phyloP scores from a whole-genome alignment of 2,329 filamentous ascomycete species.

The Cladobotryum protrusum region DNA sequence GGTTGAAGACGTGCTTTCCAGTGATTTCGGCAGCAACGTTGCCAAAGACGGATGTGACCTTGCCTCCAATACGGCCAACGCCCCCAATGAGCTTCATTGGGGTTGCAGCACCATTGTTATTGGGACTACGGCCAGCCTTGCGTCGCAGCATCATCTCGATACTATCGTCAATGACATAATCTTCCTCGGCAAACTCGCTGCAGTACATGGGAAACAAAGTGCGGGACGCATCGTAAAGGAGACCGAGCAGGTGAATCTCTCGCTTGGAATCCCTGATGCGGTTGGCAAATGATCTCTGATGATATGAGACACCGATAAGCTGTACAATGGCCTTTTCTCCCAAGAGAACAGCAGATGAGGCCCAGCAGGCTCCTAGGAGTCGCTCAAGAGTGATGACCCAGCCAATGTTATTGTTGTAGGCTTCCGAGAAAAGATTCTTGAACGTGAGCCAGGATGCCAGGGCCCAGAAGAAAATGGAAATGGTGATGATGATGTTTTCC shows the following conservation, averaged over 20 bases:
- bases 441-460: constrained; percentile 58
- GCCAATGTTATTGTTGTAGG: constrained; percentile 27
- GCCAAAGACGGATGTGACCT: constrained; percentile 87
- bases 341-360: constrained; percentile 64
- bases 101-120: constrained; percentile 55
- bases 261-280: constrained; percentile 86
- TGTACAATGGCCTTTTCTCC: constrained; percentile 75
- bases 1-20: constrained; percentile 91
- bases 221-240: constrained; percentile 86
- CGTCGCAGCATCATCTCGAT: constrained; percentile 61
- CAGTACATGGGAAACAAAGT: constrained; percentile 89
- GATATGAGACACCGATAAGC: constrained; percentile 78
- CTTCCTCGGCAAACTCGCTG: constrained; percentile 82
- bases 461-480: constrained; percentile 65
- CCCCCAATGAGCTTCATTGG: constrained; percentile 75
- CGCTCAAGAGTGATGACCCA: constrained; percentile 57
- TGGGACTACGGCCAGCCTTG: constrained; percentile 38
- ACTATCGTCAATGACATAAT: constrained; percentile 84
- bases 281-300: constrained; percentile 74
- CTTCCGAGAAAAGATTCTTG: constrained; percentile 43
- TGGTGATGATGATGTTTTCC: constrained; percentile 55
- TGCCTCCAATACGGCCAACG: constrained; percentile 79
- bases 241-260: constrained; percentile 71
- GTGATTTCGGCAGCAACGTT: constrained; percentile 93
- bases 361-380: constrained; percentile 60